Percentiles rank a stretch among this genome's conserved stretches.
phyloP scores from a whole-genome alignment of 176 grass and related monocot species.

The Oropetium thomaeum region DNA sequence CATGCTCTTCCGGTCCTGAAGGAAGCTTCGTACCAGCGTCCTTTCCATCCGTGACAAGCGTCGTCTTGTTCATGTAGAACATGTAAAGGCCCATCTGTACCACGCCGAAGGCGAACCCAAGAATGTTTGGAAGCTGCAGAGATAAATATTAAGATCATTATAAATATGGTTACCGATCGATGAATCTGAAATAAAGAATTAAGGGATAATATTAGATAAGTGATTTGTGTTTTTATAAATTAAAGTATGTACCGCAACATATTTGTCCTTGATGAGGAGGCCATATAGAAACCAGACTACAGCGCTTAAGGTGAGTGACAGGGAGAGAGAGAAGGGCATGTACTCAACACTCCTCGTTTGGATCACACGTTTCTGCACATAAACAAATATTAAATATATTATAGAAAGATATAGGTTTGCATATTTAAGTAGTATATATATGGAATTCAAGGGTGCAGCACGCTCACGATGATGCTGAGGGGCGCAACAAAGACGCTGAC shows the following conservation, averaged over 20 bases:
- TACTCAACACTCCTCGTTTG: constrained; percentile 77
- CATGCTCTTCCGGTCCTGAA: neutral
- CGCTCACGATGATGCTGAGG: constrained; percentile 76
- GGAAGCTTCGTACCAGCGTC: constrained; percentile 19
- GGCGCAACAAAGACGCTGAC: constrained; percentile 75
- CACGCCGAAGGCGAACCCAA: constrained; percentile 70
- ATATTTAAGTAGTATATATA: neutral
- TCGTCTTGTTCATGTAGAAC: constrained; percentile 50
- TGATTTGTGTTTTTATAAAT: neutral
- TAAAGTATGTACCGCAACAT: constrained; percentile 74
- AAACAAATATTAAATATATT: neutral
- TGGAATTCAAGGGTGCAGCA: neutral
- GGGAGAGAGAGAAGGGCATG: constrained; percentile 85
- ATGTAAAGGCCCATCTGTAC: constrained; percentile 69
- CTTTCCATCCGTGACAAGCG: neutral
- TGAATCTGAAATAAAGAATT: no score
- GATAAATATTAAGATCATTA: neutral
- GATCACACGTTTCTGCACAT: constrained; percentile 60
- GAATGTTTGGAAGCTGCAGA: constrained; percentile 63
- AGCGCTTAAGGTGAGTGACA: constrained; percentile 77
- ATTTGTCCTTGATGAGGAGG: constrained; percentile 74
- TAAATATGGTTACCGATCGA: no score
- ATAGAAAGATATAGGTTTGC: neutral
- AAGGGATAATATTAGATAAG: no score
- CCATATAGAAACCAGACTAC: constrained; percentile 88